Percentiles rank a stretch among this genome's conserved stretches.
These are phyloP conservation scores for Komagataella phaffii DNA, from an alignment of 805 yeast genomes.

Conservation along the genomic window DNA sequence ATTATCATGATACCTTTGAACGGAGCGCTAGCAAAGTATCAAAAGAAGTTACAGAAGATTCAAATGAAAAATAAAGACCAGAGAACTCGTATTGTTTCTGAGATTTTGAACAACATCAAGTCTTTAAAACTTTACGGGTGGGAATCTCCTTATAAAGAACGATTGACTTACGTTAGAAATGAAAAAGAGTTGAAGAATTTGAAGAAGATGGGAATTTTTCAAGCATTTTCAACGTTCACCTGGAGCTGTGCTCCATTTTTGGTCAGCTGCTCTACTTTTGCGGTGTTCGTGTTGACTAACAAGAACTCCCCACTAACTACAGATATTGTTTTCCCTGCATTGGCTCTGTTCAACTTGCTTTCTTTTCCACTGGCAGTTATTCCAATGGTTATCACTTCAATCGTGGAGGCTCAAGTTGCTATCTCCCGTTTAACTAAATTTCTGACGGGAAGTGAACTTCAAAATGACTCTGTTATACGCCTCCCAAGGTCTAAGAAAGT, in stretches of 20 bases:
- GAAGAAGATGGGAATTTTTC: constrained; percentile 56
- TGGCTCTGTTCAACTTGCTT: constrained; percentile 75
- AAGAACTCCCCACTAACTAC: constrained; percentile 60
- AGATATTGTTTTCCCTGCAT: constrained; percentile 85
- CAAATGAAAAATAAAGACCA: constrained; percentile 90
- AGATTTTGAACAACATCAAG: constrained; percentile 82
- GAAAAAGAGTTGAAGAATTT: constrained; percentile 72
- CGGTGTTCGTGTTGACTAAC: constrained; percentile 50
- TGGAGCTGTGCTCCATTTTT: constrained; percentile 83
- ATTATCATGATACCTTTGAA: constrained; percentile 70
- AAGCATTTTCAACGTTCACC: constrained; percentile 59
- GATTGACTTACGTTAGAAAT: constrained; percentile 73
- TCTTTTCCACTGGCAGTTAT: constrained; percentile 86
- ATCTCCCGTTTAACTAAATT: constrained; percentile 61
- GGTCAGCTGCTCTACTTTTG: constrained; percentile 85
- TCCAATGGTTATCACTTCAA: constrained; percentile 78
- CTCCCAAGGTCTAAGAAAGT: constrained; percentile 28
- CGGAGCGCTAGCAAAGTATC: constrained; percentile 50
- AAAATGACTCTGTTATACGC: constrained; percentile 53
- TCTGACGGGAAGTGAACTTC: constrained; percentile 67
- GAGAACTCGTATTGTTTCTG: constrained; percentile 80
- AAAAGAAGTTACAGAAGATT: constrained; percentile 59
- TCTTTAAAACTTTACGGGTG: constrained; percentile 90
- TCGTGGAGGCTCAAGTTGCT: constrained; percentile 85
- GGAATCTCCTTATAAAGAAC: constrained; percentile 77